Conservation (phyloP, 257 asterid genomes). For the Penstemon newberryi region DNA sequence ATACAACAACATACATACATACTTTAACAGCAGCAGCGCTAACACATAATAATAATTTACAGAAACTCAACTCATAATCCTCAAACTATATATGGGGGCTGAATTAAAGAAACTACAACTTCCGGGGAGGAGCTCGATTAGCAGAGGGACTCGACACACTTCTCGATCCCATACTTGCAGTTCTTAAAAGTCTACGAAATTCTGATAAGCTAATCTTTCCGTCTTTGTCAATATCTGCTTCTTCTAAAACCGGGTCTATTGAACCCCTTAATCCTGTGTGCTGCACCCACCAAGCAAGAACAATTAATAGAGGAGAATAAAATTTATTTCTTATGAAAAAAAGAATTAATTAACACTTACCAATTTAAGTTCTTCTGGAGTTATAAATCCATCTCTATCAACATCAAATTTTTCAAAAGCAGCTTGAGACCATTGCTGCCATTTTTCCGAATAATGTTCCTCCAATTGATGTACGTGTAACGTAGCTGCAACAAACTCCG, state of each 20-base stretch:
- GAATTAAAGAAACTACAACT: conserved; percentile 23
- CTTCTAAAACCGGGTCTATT: conserved; percentile 77
- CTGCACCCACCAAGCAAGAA: conserved; percentile 36
- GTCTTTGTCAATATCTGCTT: conserved; percentile 90
- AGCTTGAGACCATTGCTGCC: conserved; percentile 80
- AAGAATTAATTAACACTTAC: conserved; percentile 39
- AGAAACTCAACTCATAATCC: conserved; percentile 12
- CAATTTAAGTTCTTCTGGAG: conserved; percentile 90
- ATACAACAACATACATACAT: no score
- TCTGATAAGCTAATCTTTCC: conserved; percentile 85
- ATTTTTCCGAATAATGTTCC: conserved; percentile 79
- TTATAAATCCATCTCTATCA: conserved; percentile 88
- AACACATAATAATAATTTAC: no score
- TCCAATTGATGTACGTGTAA: conserved; percentile 90
- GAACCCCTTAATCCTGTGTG: conserved; percentile 77
- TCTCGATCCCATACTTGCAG: conserved; percentile 75
- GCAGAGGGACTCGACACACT: conserved; percentile 41
- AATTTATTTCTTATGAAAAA: no score
- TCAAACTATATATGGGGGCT: neutral
- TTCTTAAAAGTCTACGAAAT: conserved; percentile 83
- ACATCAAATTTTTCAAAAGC: conserved; percentile 95
- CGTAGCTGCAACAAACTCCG: conserved; percentile 96
- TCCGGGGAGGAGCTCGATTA: conserved; percentile 29
- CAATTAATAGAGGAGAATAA: no score
- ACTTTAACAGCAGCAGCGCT: no score